Evolutionary conservation across 495 filamentous ascomycete species (phyloP).

Genomic region (Neurospora pannonica): DNA sequence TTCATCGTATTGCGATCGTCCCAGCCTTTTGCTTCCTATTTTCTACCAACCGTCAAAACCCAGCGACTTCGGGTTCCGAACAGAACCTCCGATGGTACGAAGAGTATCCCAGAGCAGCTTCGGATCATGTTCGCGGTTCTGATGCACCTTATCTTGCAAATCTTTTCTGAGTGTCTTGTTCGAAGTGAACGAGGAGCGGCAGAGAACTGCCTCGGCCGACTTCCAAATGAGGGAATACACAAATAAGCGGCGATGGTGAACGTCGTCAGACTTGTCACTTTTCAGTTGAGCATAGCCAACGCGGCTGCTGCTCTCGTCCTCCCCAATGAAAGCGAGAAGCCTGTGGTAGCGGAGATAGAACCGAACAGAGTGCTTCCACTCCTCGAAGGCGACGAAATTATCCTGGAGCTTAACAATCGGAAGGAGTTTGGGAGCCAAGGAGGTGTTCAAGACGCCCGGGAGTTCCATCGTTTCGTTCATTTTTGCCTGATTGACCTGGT

Average conservation of each 20-base stretch:
- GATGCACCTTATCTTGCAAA: too few species aligned
- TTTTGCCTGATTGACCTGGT: not conserved
- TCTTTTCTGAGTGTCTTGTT: not conserved
- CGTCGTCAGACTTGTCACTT: too few species aligned
- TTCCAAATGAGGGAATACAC: not conserved
- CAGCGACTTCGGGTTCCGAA: too few species aligned
- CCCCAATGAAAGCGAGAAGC: not conserved
- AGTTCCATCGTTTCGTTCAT: not conserved
- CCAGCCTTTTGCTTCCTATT: too few species aligned
- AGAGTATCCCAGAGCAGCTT: not conserved
- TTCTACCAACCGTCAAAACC: too few species aligned
- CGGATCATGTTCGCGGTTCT: not conserved
- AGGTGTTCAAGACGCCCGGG: not conserved
- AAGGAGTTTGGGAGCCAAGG: not conserved
- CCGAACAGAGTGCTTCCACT: not conserved
- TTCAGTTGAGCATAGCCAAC: too few species aligned
- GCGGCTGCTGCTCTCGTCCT: too few species aligned
- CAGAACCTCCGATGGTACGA: rapidly evolving
- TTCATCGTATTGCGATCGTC: too few species aligned
- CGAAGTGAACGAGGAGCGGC: not conserved
- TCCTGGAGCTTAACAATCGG: not conserved
- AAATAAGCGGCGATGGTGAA: not conserved
- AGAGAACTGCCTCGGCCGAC: not conserved
- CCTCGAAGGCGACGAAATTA: not conserved
- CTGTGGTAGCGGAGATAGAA: not conserved